Evolutionary conservation across 192 early-diverging fungal genomes (phyloP).

Genomic region (Gryganskiella cystojenkinii): DNA sequence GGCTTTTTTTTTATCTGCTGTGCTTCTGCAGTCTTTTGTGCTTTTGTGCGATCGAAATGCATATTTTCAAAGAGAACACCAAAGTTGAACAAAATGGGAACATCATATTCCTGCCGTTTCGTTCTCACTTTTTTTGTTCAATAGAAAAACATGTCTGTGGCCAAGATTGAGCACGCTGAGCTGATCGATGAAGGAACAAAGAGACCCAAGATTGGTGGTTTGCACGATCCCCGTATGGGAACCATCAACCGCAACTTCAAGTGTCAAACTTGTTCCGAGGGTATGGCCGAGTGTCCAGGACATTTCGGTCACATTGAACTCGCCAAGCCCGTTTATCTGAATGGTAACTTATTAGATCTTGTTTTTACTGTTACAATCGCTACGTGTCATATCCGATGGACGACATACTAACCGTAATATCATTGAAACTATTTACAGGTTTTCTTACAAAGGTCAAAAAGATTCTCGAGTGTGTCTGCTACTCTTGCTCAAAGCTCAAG

Average conservation of each 20-base stretch:
- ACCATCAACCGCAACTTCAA: constrained; percentile 98
- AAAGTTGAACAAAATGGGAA: neutral
- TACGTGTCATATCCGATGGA: neutral
- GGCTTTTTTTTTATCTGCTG: too few relatives aligned
- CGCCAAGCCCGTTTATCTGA: constrained; percentile 95
- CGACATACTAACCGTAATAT: constrained; percentile 4
- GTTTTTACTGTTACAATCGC: neutral
- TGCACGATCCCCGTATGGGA: constrained; percentile 95
- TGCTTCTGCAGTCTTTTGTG: too few relatives aligned
- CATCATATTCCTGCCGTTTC: constrained; percentile 3
- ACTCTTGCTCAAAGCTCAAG: constrained; percentile 93
- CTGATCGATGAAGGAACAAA: constrained; percentile 85
- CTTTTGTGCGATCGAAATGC: neutral
- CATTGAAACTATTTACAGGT: constrained; percentile 60
- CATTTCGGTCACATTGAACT: constrained; percentile 99
- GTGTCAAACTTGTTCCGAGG: constrained; percentile 96
- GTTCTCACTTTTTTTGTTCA: constrained; percentile 9
- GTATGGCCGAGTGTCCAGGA: constrained; percentile 96
- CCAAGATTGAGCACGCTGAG: constrained; percentile 91
- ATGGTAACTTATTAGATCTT: constrained; percentile 63
- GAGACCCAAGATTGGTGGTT: constrained; percentile 86
- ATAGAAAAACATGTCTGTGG: constrained; percentile 98
- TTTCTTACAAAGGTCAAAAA: constrained; percentile 96
- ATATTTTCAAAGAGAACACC: neutral
- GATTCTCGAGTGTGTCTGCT: constrained; percentile 97